A percentile compares a stretch with the other conserved stretches of the same genome.
Evolutionary conservation across 495 filamentous ascomycete species (phyloP).

Genomic region (Xylaria scruposa): DNA sequence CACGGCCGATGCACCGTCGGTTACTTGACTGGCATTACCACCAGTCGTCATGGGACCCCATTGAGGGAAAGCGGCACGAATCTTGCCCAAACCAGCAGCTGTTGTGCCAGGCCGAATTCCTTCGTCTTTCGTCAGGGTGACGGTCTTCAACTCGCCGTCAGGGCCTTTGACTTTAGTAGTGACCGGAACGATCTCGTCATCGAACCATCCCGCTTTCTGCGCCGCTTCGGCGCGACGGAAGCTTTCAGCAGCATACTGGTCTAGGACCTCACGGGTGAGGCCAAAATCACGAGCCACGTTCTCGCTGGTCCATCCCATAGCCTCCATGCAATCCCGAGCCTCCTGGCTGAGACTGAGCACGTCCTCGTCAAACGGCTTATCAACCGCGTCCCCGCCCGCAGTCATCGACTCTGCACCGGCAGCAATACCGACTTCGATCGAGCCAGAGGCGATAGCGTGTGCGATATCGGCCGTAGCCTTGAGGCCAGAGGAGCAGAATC

Average conservation of each 20-base stretch:
- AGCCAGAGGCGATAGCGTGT: conserved; percentile 79
- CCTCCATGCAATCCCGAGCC: conserved; percentile 83
- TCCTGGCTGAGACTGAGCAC: conserved; percentile 76
- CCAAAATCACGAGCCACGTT: conserved; percentile 94
- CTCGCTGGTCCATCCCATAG: conserved; percentile 98
- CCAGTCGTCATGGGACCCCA: conserved; percentile 89
- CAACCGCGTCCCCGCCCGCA: conserved; percentile 68
- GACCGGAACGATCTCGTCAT: conserved; percentile 94
- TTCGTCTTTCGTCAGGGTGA: conserved; percentile 84
- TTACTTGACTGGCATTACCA: conserved; percentile 96
- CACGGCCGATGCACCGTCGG: conserved; percentile 90
- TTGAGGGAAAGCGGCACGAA: conserved; percentile 87
- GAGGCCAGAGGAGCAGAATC: conserved; percentile 96
- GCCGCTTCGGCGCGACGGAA: conserved; percentile 86
- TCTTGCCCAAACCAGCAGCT: conserved; percentile 78
- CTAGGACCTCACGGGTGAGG: conserved; percentile 78
- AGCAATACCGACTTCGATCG: conserved; percentile 87
- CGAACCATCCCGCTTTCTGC: conserved; percentile 92
- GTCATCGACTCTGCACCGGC: conserved; percentile 91
- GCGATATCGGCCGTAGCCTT: conserved; percentile 95
- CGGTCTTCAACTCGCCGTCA: conserved; percentile 75
- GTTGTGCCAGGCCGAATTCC: conserved; percentile 91
- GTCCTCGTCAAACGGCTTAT: conserved; percentile 76
- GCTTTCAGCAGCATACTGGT: conserved; percentile 84
- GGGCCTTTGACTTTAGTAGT: conserved; percentile 81